A percentile compares a stretch with the other conserved stretches of the same genome.
phyloP scores from a whole-genome alignment of 139 green algal species.

The Diplosphaera chodatii region DNA sequence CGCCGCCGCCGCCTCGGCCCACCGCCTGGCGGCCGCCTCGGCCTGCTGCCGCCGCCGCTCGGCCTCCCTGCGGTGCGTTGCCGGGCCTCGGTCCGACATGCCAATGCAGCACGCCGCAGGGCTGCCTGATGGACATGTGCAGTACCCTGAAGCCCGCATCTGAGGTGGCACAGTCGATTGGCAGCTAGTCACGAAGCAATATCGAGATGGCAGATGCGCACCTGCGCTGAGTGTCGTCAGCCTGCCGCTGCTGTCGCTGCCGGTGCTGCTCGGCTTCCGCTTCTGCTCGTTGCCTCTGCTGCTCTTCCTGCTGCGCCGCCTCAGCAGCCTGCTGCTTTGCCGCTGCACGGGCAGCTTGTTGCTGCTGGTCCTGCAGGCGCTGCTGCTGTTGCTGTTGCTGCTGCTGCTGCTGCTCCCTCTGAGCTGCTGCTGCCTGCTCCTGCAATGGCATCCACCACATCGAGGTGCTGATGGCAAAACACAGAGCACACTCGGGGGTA shows the following conservation, averaged over 20 bases:
- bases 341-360: too few species aligned
- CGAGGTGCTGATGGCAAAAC: too few species aligned
- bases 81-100: too few species aligned
- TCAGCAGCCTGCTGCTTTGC: not conserved
- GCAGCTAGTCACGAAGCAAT: too few species aligned
- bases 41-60: conserved; percentile 3
- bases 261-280: not conserved
- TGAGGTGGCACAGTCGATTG: too few species aligned
- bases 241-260: not conserved
- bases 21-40: not conserved
- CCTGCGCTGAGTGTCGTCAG: not conserved
- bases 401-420: conserved; percentile 2
- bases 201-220: too few species aligned
- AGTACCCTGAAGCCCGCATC: too few species aligned
- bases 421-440: not conserved
- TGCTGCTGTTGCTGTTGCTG: not conserved
- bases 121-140: too few species aligned
- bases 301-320: not conserved
- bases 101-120: too few species aligned
- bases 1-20: conserved; percentile 5
- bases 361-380: not conserved
- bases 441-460: too few species aligned
- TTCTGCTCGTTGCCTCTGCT: not conserved
- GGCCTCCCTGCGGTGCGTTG: conserved; percentile 1
- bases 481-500: too few species aligned